Conservation (phyloP, 768 basidiomycete species). For the Psilocybe cyanescens region DNA sequence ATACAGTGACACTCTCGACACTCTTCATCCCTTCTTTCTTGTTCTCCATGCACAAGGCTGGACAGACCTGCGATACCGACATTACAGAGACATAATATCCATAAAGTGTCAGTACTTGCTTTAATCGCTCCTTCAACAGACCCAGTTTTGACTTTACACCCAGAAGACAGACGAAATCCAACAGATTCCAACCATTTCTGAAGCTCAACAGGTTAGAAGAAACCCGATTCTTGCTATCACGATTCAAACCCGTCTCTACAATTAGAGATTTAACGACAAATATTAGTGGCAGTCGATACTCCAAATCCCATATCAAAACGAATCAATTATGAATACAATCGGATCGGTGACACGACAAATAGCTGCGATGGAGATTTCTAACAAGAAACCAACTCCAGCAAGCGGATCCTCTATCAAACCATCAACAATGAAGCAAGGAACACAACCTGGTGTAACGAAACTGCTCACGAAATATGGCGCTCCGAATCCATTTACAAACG, state of each 20-base stretch:
- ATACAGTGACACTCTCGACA: neutral
- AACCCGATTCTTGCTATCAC: neutral
- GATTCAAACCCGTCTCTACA: too few relatives aligned
- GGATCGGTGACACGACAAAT: constrained; percentile 71
- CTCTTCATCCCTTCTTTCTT: constrained; percentile 6
- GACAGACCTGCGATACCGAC: constrained; percentile 9
- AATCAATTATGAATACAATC: constrained; percentile 40
- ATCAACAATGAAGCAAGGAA: constrained; percentile 55
- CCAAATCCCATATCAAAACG: neutral
- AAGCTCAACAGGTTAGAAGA: constrained; percentile 4
- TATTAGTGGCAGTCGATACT: neutral
- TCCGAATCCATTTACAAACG: constrained; percentile 53
- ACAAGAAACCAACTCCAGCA: constrained; percentile 42
- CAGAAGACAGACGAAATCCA: neutral
- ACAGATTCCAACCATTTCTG: neutral
- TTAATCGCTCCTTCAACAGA: neutral
- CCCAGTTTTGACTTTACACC: neutral
- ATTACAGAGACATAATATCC: neutral
- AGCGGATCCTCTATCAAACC: constrained; percentile 34
- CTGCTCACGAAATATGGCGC: constrained; percentile 76
- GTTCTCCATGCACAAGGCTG: constrained; percentile 11
- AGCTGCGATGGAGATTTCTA: constrained; percentile 68
- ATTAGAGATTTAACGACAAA: neutral
- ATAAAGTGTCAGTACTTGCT: neutral
- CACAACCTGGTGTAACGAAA: constrained; percentile 67